Base-by-base conservation (phyloP, 768 basidiomycete genomes). In the Leccinum aurantiacum region DNA sequence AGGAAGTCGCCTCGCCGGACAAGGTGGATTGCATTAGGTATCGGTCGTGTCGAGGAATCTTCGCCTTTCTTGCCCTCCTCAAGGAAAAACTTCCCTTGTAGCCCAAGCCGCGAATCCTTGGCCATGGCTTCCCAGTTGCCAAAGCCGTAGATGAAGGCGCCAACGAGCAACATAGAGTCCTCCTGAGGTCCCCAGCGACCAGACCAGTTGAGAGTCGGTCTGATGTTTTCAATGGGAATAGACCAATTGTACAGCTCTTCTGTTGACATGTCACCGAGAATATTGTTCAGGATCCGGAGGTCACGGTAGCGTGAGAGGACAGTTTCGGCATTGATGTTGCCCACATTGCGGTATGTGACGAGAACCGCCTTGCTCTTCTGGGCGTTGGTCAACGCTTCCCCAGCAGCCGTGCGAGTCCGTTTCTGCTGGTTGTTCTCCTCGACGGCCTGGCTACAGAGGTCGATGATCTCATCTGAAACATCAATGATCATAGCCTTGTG, bases 331-430 rank as follows among this genome's bases (percentile, higher is more conserved):
- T 99, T 99, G 80, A 99, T 93, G 68, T 92, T 94, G 63, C 88
- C 82, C 56, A 98, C 93, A 53, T 88, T 89, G 62, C 91, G 85
- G 79, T 88, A 97, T 22, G 88, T 87, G 65, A 98, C 91, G 46
- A 99, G 83, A 48, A 98, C 92, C 1, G 97, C 97, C 74, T 98
- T 98, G 82, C 94, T 95, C 77, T 96, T 95, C 77, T 95, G 90
- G 4, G 93, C 91, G 64, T 93, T 93, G 17, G 90, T 91, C 72
- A 96, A 80, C 1, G 93, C 88, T 75, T 97, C 95, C 59, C 95
- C 95, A 15, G 87, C 85, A 19, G 87, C 89, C 59, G 88, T 77
- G 56, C 89, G 86, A 13, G 79, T 75, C 27, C 89, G 88, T 69
- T 96, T 89, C 73, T 90, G 87, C 11, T 86, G 83, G 69, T 91